Evolutionary conservation across 495 filamentous ascomycete genomes (phyloP), one percentile per base, ranked within the genome.

Genomic region (Pseudoneurospora amorphoporcata): DNA sequence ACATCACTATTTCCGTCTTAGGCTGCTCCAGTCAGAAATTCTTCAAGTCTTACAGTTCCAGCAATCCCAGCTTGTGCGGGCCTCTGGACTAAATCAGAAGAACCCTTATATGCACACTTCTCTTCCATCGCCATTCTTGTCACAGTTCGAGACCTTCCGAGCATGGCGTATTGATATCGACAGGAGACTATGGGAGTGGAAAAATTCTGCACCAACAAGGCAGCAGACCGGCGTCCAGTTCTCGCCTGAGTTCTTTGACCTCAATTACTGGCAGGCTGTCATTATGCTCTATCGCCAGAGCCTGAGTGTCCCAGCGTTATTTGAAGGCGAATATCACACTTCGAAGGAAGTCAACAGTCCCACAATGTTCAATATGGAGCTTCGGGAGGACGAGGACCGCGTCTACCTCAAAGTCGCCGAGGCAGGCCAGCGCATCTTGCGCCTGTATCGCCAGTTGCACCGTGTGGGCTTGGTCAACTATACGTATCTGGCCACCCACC

Each of bases 231-330:
- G 94, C 9, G 95, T 98, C 32, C 87, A 88, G 8, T 98, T 98
- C 80, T 91, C 90, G 6, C 88, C 91, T 9, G 89, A 96, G 68
- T 94, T 98, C 74, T 83, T 98, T 7, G 93, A 97, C 73, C 81
- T 98, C 68, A 98, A 98, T 78, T 98, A 98, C 79, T 98, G 94
- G 93, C 95, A 98, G 80, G 92, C 94, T n/a, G 89, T 98, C 70
- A 96, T 98, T 74, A 92, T 97, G 92, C 87, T 98, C 4, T 98
- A 98, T 80, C 87, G 94, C 71, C 95, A 97, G 76, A 95, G 92
- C 77, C 83, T 98, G 68, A 92, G 92, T 23, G 92, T 95, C n/a
- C 94, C 94, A 14, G 88, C 91, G 5, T 86, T 92, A 72, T 88
- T 97, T 70, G 92, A 93, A 65, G 90, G 90, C 29, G 94, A 97